A percentile compares a stretch with the other conserved stretches of the same genome.
Conservation (phyloP, 2,329 filamentous ascomycete species). For the Chalaropsis thielavioides region DNA sequence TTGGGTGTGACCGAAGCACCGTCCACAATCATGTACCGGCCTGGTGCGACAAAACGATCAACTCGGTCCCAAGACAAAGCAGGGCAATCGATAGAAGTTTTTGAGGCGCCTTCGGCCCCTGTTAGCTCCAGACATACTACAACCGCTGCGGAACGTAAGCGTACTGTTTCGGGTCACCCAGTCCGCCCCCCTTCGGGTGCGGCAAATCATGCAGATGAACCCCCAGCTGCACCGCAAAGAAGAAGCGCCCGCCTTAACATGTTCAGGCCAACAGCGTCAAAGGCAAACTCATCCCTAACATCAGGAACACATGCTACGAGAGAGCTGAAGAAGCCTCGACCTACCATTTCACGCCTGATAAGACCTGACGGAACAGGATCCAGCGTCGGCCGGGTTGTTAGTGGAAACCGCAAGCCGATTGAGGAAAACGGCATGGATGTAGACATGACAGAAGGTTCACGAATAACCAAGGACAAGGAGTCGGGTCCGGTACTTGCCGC, state of each 20-base stretch:
- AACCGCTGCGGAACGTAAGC: slow-evolving; percentile 55
- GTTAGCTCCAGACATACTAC: slow-evolving; percentile 28
- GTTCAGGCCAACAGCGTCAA: slow-evolving; percentile 54
- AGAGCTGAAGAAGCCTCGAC: slow-evolving; percentile 73
- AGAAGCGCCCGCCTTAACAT: slow-evolving; percentile 57
- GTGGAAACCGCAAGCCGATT: slow-evolving; percentile 68
- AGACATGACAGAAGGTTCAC: slow-evolving; percentile 48
- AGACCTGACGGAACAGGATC: slow-evolving; percentile 50
- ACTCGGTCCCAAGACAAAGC: slow-evolving; percentile 27
- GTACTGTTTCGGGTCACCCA: slow-evolving; percentile 78
- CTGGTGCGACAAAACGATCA: slow-evolving; percentile 31
- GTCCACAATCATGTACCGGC: slow-evolving; percentile 47
- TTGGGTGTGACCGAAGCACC: slow-evolving; percentile 25
- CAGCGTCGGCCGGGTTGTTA: slow-evolving; percentile 73
- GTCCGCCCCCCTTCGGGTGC: slow-evolving; percentile 33
- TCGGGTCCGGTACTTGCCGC: not conserved
- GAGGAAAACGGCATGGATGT: slow-evolving; percentile 54
- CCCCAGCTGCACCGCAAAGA: slow-evolving; percentile 44
- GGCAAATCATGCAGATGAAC: slow-evolving; percentile 39
- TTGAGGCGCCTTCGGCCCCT: slow-evolving; percentile 29
- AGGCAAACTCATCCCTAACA: slow-evolving; percentile 37
- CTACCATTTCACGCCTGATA: slow-evolving; percentile 52
- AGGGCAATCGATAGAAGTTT: slow-evolving; percentile 24
- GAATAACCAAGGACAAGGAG: slow-evolving; percentile 19
- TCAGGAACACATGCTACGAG: slow-evolving; percentile 29